phyloP scores from a whole-genome alignment of 192 early-diverging fungal species.

The Chytriomyces sp. region DNA sequence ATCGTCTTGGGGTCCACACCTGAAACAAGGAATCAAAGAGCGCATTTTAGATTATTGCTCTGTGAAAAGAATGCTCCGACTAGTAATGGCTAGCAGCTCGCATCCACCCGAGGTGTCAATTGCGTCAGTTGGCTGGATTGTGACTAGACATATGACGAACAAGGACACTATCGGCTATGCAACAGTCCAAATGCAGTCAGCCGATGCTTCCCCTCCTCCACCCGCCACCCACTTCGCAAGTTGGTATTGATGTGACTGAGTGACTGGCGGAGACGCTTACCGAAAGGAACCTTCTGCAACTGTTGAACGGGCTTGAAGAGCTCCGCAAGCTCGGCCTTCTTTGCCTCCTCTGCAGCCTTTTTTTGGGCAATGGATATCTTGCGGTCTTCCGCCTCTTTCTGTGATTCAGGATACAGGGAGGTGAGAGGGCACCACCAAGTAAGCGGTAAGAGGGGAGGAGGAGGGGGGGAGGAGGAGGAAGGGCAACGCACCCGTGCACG shows the following conservation, averaged over 20 bases:
- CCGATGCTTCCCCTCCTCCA: background rate
- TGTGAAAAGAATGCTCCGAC: background rate
- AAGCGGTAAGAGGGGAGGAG: background rate
- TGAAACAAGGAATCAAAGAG: conserved; percentile 4
- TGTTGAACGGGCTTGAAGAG: conserved; percentile 87
- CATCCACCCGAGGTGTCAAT: too few relatives aligned
- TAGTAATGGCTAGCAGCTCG: too few relatives aligned
- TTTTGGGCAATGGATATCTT: conserved; percentile 63
- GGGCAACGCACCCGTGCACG: conserved; percentile 38
- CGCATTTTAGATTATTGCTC: background rate
- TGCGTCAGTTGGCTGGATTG: too few relatives aligned
- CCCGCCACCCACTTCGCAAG: background rate
- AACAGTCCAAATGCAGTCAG: too few relatives aligned
- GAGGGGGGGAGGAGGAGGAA: background rate
- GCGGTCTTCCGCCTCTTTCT: conserved; percentile 68
- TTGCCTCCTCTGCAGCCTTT: conserved; percentile 81
- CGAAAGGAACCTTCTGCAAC: conserved; percentile 96
- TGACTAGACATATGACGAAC: too few relatives aligned
- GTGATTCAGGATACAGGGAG: background rate
- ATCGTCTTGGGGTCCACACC: conserved; percentile 95
- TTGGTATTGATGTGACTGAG: background rate
- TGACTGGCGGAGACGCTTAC: conserved; percentile 25
- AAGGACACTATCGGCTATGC: too few relatives aligned
- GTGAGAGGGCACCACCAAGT: too few relatives aligned
- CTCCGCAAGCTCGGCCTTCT: conserved; percentile 86